Evolutionary conservation across 2,329 filamentous ascomycete genomes (phyloP), one percentile per base, ranked within the genome.

Genomic region (Exophiala lecanii-corni): DNA sequence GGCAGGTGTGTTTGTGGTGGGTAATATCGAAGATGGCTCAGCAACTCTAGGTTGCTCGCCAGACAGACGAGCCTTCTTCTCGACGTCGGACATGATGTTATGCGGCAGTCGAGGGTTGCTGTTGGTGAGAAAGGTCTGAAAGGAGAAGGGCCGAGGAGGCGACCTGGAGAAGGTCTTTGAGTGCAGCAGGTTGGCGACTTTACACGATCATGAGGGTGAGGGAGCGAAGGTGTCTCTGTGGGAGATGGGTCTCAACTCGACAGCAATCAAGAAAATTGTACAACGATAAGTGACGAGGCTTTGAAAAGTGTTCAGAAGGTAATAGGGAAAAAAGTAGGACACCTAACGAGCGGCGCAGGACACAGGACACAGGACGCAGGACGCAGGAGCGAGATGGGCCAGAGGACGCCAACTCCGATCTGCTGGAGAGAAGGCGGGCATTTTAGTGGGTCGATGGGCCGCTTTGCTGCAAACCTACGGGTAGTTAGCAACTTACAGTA

Each of bases 1-100:
- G 42, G 74, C 84, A 21, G 48, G 33, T n/a, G 43, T 32, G 65
- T 91, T 94, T 65, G 86, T 78, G 9, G 83, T 89, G 20, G 89
- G 89, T 7, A 26, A 12, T 45, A 88, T 74, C 9, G 54, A 36
- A 9, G 49, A 41, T 10, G 56, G 60, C 52, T 64, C 62, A 40
- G 62, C 57, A 40, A 67, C 58, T 65, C 84, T 78, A 44, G 78
- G 71, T 58, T 77, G 72, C 66, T 95, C 89, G 66, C 85, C 85
- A 35, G 88, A 95, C 59, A 81, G 75, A 62, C 89, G 84, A 57
- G 76, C 82, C 71, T 95, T 96, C 67, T 95, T 86, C 63, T 85
- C 73, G 62, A 76, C 84, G 59, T 72, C 70, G 51, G 67, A 75
- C 79, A 84, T 84, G 6, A 12, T 7, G 7, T 6, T 12, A 26